These are phyloP conservation scores for Asterionellopsis glacialis DNA, from an alignment of 108 stramenopile genomes.

Conservation along the genomic window DNA sequence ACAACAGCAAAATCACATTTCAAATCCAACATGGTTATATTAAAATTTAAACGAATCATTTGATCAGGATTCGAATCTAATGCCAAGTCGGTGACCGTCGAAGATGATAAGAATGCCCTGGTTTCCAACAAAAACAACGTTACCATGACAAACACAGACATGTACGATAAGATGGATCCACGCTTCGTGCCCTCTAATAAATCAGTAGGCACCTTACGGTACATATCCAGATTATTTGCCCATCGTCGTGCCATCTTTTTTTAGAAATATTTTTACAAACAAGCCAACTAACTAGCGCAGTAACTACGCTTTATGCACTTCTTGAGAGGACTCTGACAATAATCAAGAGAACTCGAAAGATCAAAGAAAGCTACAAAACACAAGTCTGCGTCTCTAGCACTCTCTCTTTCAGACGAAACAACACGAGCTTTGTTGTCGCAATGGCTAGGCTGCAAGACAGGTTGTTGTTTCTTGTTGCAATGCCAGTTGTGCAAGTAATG, in stretches of 20 bases:
- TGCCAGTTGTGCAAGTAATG: no score
- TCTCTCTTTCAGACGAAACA: no score
- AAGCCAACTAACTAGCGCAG: no score
- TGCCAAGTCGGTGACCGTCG: constrained; percentile 35
- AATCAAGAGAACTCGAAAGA: no score
- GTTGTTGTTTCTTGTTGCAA: no score
- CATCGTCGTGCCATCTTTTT: constrained; percentile 8
- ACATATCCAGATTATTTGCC: constrained; percentile 70
- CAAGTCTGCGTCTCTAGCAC: no score
- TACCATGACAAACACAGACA: constrained; percentile 55
- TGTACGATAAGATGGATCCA: constrained; percentile 62
- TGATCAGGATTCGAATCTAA: constrained; percentile 57
- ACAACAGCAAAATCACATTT: constrained; percentile 80
- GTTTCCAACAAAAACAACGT: constrained; percentile 85
- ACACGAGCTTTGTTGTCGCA: no score
- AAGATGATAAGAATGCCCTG: constrained; percentile 64
- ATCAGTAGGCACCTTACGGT: constrained; percentile 78
- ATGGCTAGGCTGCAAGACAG: no score
- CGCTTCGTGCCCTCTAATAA: constrained; percentile 68
- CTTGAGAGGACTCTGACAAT: no score
- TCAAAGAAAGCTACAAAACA: no score
- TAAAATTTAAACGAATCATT: constrained; percentile 74
- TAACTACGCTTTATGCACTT: no score
- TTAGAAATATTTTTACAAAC: no score
- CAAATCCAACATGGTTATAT: constrained; percentile 90